These are phyloP conservation scores for Thymus mandschuricus DNA, from an alignment of 257 asterid species.

Conservation along the genomic window DNA sequence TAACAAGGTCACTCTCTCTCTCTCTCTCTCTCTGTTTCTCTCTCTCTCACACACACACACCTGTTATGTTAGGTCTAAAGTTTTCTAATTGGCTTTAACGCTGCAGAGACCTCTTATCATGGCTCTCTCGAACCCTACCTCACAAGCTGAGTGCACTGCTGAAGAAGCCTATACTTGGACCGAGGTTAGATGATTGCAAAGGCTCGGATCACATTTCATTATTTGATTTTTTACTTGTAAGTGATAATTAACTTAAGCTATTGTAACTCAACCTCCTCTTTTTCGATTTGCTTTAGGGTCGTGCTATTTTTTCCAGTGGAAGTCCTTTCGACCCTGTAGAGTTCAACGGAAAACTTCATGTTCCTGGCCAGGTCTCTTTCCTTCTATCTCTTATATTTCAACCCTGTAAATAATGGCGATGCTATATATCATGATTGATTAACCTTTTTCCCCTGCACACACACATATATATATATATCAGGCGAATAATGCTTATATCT, in stretches of 20 bases:
- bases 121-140: constrained; percentile 97
- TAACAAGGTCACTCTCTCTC: constrained; percentile 55
- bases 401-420: background rate
- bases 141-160: constrained; percentile 99
- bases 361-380: constrained; percentile 79
- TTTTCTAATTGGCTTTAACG: constrained; percentile 30
- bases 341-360: constrained; percentile 53
- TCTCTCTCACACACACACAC: background rate
- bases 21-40: constrained; percentile 9
- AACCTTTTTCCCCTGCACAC: background rate
- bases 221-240: background rate
- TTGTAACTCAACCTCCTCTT: constrained; percentile 11
- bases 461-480: constrained; percentile 29
- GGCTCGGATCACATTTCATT: background rate
- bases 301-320: constrained; percentile 86
- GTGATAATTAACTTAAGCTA: background rate
- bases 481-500: constrained; percentile 96
- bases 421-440: background rate
- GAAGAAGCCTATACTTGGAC: constrained; percentile 95
- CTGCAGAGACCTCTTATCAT: constrained; percentile 87
- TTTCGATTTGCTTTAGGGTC: constrained; percentile 58
- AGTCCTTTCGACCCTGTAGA: constrained; percentile 90
- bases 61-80: background rate
- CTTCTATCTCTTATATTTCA: background rate
- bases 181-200: constrained; percentile 52